phyloP scores from a whole-genome alignment of 2,329 filamentous ascomycete species.

The Hymenoscyphus fraxineus region DNA sequence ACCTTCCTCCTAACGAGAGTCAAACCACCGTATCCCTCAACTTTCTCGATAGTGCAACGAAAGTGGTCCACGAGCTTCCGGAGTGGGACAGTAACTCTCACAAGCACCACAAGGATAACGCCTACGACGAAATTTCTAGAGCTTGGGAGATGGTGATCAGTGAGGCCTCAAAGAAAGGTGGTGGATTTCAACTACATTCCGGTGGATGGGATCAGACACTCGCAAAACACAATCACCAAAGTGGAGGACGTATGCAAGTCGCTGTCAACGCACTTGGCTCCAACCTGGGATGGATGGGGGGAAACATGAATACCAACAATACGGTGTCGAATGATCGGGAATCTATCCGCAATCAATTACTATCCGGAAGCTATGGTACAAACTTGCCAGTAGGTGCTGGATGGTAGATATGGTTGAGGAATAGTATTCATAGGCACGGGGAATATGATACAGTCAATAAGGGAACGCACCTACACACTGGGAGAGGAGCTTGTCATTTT shows the following conservation, averaged over 20 bases:
- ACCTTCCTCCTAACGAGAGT: conserved; percentile 83
- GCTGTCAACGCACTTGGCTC: conserved; percentile 74
- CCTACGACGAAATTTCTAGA: conserved; percentile 92
- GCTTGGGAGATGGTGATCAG: conserved; percentile 90
- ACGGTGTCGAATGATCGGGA: conserved; percentile 41
- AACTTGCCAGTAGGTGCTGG: conserved; percentile 54
- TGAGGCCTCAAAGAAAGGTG: conserved; percentile 85
- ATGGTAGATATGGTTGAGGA: conserved; percentile 46
- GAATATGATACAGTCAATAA: conserved; percentile 12
- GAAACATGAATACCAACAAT: conserved; percentile 20
- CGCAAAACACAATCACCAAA: conserved; percentile 81
- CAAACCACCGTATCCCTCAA: conserved; percentile 79
- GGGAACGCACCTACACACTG: conserved; percentile 23
- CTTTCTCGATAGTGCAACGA: conserved; percentile 85
- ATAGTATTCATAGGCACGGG: conserved; percentile 6
- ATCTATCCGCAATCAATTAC: conserved; percentile 60
- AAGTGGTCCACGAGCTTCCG: conserved; percentile 83
- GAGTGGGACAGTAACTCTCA: conserved; percentile 87
- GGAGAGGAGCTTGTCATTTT: conserved; percentile 25
- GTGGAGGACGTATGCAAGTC: conserved; percentile 73
- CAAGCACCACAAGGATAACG: conserved; percentile 88
- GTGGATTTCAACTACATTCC: conserved; percentile 83
- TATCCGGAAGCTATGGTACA: conserved; percentile 57
- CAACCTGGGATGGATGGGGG: conserved; percentile 75
- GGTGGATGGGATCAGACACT: conserved; percentile 91